These are phyloP conservation scores for Mycena metata DNA, from an alignment of 768 basidiomycete genomes.

Conservation along the genomic window DNA sequence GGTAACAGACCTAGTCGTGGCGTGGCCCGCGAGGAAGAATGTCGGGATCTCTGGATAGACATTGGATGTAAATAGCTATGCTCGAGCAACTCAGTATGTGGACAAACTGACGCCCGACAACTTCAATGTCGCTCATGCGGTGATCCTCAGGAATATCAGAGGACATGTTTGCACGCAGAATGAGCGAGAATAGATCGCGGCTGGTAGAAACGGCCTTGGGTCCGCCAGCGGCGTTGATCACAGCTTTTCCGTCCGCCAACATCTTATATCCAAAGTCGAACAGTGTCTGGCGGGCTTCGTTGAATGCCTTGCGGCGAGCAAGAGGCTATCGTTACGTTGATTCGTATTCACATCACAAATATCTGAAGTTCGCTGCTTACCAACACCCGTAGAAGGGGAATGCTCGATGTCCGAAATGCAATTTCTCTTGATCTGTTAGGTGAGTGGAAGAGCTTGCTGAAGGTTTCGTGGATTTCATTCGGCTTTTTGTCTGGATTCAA, in stretches of 20 bases:
- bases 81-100: conserved; percentile 13
- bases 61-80: neutral
- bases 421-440: no score
- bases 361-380: neutral
- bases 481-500: conserved; percentile 3
- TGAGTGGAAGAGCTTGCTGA: conserved; percentile 10
- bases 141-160: conserved; percentile 58
- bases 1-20: neutral
- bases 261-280: neutral
- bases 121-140: conserved; percentile 60
- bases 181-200: conserved; percentile 61
- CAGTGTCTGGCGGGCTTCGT: neutral
- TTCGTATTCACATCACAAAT: neutral
- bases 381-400: conserved; percentile 4
- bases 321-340: neutral
- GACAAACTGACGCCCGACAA: conserved; percentile 57
- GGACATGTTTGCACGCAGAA: conserved; percentile 65
- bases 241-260: conserved; percentile 10
- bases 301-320: neutral
- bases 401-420: neutral
- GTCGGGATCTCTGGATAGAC: conserved; percentile 26
- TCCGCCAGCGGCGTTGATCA: neutral
- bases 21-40: conserved; percentile 30
- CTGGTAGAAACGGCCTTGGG: conserved; percentile 46
- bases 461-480: conserved; percentile 10